Evolutionary conservation across 805 yeast species (phyloP).

Genomic region (Zygosaccharomyces bailii): DNA sequence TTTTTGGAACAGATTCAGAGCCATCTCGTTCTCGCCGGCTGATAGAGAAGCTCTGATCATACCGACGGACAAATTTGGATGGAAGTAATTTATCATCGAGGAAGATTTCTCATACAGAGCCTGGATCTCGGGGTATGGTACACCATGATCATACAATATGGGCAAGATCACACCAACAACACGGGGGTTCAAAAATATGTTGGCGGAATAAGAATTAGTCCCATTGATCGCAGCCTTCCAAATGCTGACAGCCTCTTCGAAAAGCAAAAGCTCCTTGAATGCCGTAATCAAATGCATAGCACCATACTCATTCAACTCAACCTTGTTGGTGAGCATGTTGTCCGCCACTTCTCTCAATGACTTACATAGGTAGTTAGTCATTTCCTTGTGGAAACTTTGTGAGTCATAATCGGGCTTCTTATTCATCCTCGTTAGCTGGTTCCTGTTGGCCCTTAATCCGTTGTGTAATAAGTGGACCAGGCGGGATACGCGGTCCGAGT

Average conservation of each 20-base stretch:
- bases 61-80: slow-evolving; percentile 56
- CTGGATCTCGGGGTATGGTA: slow-evolving; percentile 59
- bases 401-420: slow-evolving; percentile 61
- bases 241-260: slow-evolving; percentile 60
- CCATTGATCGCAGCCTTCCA: slow-evolving; percentile 54
- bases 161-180: slow-evolving; percentile 70
- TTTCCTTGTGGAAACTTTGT: slow-evolving; percentile 52
- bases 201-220: slow-evolving; percentile 24
- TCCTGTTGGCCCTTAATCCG: slow-evolving; percentile 53
- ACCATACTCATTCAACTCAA: slow-evolving; percentile 49
- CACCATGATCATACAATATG: slow-evolving; percentile 57
- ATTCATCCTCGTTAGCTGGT: slow-evolving; percentile 51
- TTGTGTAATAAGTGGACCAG: slow-evolving; percentile 52
- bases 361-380: slow-evolving; percentile 47
- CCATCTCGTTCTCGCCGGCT: slow-evolving; percentile 62
- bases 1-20: slow-evolving; percentile 59
- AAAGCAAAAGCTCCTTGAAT: slow-evolving; percentile 56
- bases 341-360: slow-evolving; percentile 52
- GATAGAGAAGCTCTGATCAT: slow-evolving; percentile 70
- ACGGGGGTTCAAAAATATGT: slow-evolving; percentile 55
- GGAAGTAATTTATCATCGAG: slow-evolving; percentile 33
- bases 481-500: slow-evolving; percentile 45
- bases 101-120: slow-evolving; percentile 49
- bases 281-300: slow-evolving; percentile 56
- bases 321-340: slow-evolving; percentile 45